A percentile compares a stretch with the other conserved stretches of the same genome.
phyloP scores from a whole-genome alignment of 2,329 filamentous ascomycete species.

The Cytospora leucostoma region DNA sequence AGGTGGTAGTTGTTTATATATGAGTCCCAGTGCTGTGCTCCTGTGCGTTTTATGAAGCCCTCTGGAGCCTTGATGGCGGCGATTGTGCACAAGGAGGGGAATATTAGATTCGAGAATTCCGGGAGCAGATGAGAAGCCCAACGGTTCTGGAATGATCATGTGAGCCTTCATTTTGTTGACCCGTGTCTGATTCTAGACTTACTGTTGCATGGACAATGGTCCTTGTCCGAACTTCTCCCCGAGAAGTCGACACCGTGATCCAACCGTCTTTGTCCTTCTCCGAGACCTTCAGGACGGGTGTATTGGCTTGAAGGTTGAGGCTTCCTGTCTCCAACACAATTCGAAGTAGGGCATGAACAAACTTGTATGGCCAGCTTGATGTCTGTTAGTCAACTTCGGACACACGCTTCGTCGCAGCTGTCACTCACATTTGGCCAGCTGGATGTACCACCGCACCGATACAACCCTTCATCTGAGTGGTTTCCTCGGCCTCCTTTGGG shows the following conservation, averaged over 20 bases:
- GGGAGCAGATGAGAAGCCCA: constrained; percentile 29
- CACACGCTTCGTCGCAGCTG: rapidly evolving
- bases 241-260: constrained; percentile 31
- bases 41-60: constrained; percentile 36
- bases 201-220: constrained; percentile 28
- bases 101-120: constrained; percentile 26
- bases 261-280: constrained; percentile 32
- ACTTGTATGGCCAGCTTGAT: constrained; percentile 28
- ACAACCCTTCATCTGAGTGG: constrained; percentile 37
- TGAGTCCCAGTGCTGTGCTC: constrained; percentile 37
- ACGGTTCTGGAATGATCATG: constrained; percentile 8
- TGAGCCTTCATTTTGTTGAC: background rate
- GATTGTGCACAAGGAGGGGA: constrained; percentile 29
- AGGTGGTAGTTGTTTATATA: constrained; percentile 38
- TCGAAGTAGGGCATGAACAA: constrained; percentile 27
- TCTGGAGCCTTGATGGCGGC: constrained; percentile 36
- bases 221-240: constrained; percentile 24
- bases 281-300: constrained; percentile 31
- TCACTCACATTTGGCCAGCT: constrained; percentile 28
- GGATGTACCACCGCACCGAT: constrained; percentile 35
- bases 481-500: constrained; percentile 32
- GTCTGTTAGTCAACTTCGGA: background rate
- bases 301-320: constrained; percentile 35
- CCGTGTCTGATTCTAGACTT: background rate
- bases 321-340: constrained; percentile 24